These are phyloP conservation scores for Carex cristatella DNA, from an alignment of 176 grass and related monocot genomes.

Conservation along the genomic window DNA sequence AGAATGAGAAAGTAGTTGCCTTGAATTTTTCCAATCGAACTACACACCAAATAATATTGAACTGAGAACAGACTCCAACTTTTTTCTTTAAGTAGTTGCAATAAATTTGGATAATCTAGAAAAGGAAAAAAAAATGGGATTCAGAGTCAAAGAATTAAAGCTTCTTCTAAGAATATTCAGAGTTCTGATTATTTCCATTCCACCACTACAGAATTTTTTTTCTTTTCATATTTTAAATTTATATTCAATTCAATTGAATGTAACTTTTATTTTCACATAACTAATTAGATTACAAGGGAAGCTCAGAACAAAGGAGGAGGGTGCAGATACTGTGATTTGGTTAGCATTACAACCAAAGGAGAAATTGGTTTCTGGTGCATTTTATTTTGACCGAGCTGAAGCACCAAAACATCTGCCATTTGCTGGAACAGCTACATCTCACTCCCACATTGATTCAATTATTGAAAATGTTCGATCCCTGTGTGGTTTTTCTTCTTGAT, in stretches of 20 bases:
- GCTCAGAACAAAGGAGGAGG: conserved; percentile 56
- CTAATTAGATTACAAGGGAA: conserved; percentile 61
- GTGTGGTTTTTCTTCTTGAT: conserved; percentile 27
- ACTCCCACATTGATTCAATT: conserved; percentile 45
- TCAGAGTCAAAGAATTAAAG: not conserved
- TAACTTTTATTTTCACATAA: not conserved
- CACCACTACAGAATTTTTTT: not conserved
- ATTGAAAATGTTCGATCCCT: conserved; percentile 36
- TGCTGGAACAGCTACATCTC: conserved; percentile 56
- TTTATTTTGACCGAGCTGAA: conserved; percentile 89
- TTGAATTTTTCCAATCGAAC: not conserved
- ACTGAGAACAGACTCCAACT: not conserved
- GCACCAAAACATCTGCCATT: conserved; percentile 72
- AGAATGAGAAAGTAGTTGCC: not conserved
- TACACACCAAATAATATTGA: not conserved
- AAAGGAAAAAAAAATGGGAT: not conserved
- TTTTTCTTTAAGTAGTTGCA: not conserved
- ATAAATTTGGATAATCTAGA: not conserved
- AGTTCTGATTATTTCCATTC: not conserved
- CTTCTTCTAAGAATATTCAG: not conserved
- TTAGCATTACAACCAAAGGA: conserved; percentile 74
- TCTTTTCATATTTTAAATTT: not conserved
- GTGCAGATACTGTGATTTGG: conserved; percentile 75
- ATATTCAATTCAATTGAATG: not conserved
- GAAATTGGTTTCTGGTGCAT: conserved; percentile 53